Base-by-base conservation (phyloP, 805 yeast genomes). In the Yarrowia sp. region DNA sequence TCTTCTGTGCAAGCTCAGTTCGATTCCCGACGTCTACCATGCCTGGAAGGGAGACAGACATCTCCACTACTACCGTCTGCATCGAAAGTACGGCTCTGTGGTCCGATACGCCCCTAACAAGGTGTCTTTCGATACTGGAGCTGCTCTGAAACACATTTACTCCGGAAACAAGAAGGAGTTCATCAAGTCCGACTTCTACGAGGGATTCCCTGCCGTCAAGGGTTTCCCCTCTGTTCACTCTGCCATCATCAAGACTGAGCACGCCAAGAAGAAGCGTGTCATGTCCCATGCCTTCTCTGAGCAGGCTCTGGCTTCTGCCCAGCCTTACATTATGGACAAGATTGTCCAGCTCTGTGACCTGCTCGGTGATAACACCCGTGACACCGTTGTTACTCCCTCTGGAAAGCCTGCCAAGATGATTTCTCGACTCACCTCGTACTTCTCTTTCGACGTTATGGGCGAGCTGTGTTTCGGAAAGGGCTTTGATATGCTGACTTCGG, bases 361-460 rank as follows among this genome's bases (percentile, higher is more conserved):
- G 12, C 41, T 70, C 2, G 72, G 72, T 1, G 71, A 70, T 46
- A 58, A 52, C 38, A 42, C 68, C 11, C 70, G 59, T 11, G 72
- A 70, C 38, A 42, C 55, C 15, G 69, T 69, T 7, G 46, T 40
- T 10, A 70, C 70, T 35, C 61, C 70, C 42, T 22, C 46, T 15
- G 50, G 58, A 15, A 66, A 65, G 48, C 70, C 71, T 8, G 72
- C 68, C 16, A 70, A 70, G 52, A 70, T 69, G 58, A 64, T 70
- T n/a, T 69, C 72, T 15, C 35, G 58, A 42, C 53, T 70, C 8
- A 63, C 72, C 10, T 53, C 63, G 9, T 70, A 66, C 55, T 53
- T 70, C 14, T 69, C 72, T 5, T 70, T 70, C 43, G 72, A 70
- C 36, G 71, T 70, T 35, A 70, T 70, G 72, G 72, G 72, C 8